A percentile compares a stretch with the other conserved stretches of the same genome.
phyloP scores from a whole-genome alignment of 176 grass and related monocot species.

The maize (Zea mays) region Zm-B73-REFERENCE-NAM-5.0 NC_050098.1:181311001-181311500 shows the following conservation, averaged over 20 bases:
- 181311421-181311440: conserved; percentile 99
- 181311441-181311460: conserved; percentile 81
- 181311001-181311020: background rate
- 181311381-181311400: conserved; percentile 22
- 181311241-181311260: conserved; percentile 94
- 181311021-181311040: background rate
- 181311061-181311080: background rate
- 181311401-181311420: conserved; percentile 77
- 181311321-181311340: background rate
- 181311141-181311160: conserved; percentile 92
- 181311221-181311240: conserved; percentile 93
- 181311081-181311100: background rate
- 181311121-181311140: conserved; percentile 42
- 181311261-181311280: conserved; percentile 99
- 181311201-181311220: conserved; percentile 89
- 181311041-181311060: background rate
- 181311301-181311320: conserved; percentile 5
- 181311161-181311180: conserved; percentile 94
- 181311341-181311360: background rate
- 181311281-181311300: conserved; percentile 36
- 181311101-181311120: conserved; percentile 32
- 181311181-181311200: conserved; percentile 98
- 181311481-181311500: conserved; percentile 91
- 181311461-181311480: conserved; percentile 89
- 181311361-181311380: background rate